Base-by-base conservation (phyloP, 2,329 filamentous ascomycete species). In the Penicillium sp. region DNA sequence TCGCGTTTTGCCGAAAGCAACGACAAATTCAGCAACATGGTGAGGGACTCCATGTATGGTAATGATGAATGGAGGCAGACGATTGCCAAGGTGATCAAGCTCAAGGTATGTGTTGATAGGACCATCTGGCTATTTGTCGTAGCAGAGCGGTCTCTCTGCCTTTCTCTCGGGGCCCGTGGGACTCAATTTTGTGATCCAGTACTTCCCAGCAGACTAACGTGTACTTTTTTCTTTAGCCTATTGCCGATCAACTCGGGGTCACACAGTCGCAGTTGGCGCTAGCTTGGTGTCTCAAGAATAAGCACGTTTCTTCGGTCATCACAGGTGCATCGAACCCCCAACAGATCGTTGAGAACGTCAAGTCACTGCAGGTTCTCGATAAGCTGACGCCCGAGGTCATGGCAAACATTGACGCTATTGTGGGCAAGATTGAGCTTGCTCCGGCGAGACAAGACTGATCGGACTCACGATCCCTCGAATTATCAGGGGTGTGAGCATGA, bases 201-300 rank as follows among this genome's bases (percentile, higher is more conserved):
- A 47, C 9, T 4, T 28, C 9, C 22, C 24, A 47, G 24, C 2
- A 28, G 24, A 15, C 12, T 47, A 47, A 47, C 22, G 22, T 47
- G 4, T 28, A 15, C 7, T 17, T 47, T 47, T 8, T 6, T 8
- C 24, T 28, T 2, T 12, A 53, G 51, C 51, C 51, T 5, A 53
- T 53, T 53, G 70, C 72, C 15, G 67, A 69, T 77, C 88, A 69
- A 22, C 62, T 64, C 78, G 85, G 81, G 81, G 85, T 55, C 35
- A 73, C 83, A 53, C 81, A 85, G 50, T 49, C 82, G 4, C 83
- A 86, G 61, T 79, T 88, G 8, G 80, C 84, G n/a, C 77, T 88
- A 37, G 86, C 86, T 0, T 88, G 86, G 86, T 79, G 78, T 53
- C 78, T 85, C 30, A 86, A 84, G 76, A 88, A 88, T 72, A 78